These are phyloP conservation scores for Priceomyces fermenticarens DNA, from an alignment of 805 yeast species.

Conservation along the genomic window DNA sequence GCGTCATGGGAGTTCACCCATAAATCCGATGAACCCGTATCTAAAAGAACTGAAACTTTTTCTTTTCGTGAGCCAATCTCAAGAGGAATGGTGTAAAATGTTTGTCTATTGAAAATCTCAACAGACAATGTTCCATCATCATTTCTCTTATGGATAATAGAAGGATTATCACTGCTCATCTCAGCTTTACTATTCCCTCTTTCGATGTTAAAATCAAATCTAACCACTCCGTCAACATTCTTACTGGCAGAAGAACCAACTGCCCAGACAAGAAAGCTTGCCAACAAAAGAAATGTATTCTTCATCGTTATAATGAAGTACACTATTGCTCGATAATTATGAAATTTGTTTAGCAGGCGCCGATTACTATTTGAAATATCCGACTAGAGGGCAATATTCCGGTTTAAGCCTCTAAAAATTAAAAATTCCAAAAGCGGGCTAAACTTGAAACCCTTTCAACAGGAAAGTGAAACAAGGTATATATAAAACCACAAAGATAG, in stretches of 20 bases:
- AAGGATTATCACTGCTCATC: conserved; percentile 6
- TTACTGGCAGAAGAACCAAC: background rate
- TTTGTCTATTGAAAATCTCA: conserved; percentile 17
- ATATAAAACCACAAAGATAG: too few species aligned
- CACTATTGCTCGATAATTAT: too few species aligned
- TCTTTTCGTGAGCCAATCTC: conserved; percentile 29
- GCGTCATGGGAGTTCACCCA: conserved; percentile 38
- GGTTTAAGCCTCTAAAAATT: too few species aligned
- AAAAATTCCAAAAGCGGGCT: too few species aligned
- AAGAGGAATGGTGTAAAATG: conserved; percentile 27
- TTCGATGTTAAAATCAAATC: conserved; percentile 17
- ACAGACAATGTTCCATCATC: conserved; percentile 8
- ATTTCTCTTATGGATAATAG: background rate
- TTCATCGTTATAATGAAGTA: background rate
- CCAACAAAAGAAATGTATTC: background rate
- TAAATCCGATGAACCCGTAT: conserved; percentile 42
- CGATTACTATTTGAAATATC: too few species aligned
- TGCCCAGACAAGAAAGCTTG: background rate
- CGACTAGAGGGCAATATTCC: too few species aligned
- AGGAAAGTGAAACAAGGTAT: too few species aligned
- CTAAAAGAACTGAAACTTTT: conserved; percentile 29
- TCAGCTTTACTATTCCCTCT: conserved; percentile 12
- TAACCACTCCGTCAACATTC: conserved; percentile 5
- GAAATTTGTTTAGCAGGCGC: too few species aligned
- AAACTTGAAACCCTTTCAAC: too few species aligned